A percentile compares a stretch with the other conserved stretches of the same genome.
These are phyloP conservation scores for Lactarius pseudohatsudake DNA, from an alignment of 768 basidiomycete genomes.

Conservation along the genomic window DNA sequence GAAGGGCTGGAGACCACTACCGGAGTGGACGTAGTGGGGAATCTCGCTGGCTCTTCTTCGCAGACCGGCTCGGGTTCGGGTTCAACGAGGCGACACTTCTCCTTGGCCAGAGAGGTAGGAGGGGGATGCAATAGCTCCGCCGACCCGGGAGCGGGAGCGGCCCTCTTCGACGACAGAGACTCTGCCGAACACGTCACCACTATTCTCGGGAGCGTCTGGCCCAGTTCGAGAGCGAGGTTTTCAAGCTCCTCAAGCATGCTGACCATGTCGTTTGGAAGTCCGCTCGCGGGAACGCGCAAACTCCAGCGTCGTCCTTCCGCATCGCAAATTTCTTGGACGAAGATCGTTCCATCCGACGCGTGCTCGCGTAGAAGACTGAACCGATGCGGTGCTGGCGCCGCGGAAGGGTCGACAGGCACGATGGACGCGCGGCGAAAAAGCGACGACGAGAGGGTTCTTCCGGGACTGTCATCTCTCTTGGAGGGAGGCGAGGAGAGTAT, in stretches of 20 bases:
- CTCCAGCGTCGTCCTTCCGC: slow-evolving; percentile 29
- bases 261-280: slow-evolving; percentile 28
- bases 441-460: slow-evolving; percentile 4
- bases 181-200: slow-evolving; percentile 27
- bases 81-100: slow-evolving; percentile 8
- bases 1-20: slow-evolving; percentile 4
- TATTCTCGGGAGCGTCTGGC: slow-evolving; percentile 24
- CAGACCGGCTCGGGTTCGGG: background rate
- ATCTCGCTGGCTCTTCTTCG: background rate
- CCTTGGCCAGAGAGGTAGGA: slow-evolving; percentile 9
- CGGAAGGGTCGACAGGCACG: slow-evolving; percentile 18
- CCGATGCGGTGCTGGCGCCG: slow-evolving; percentile 14
- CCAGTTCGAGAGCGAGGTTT: slow-evolving; percentile 24
- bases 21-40: background rate
- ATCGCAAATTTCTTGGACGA: slow-evolving; percentile 27
- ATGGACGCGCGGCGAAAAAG: slow-evolving; percentile 26
- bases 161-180: slow-evolving; percentile 16
- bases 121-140: slow-evolving; percentile 16
- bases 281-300: slow-evolving; percentile 26
- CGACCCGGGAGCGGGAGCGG: background rate
- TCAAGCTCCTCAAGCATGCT: slow-evolving; percentile 29
- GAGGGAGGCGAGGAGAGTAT: slow-evolving; percentile 9
- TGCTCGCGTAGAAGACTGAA: slow-evolving; percentile 27
- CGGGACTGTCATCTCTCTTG: background rate
- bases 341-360: slow-evolving; percentile 23